Evolutionary conservation across 176 grass and related monocot genomes (phyloP).

Genomic region (Carex myosuroides): DNA sequence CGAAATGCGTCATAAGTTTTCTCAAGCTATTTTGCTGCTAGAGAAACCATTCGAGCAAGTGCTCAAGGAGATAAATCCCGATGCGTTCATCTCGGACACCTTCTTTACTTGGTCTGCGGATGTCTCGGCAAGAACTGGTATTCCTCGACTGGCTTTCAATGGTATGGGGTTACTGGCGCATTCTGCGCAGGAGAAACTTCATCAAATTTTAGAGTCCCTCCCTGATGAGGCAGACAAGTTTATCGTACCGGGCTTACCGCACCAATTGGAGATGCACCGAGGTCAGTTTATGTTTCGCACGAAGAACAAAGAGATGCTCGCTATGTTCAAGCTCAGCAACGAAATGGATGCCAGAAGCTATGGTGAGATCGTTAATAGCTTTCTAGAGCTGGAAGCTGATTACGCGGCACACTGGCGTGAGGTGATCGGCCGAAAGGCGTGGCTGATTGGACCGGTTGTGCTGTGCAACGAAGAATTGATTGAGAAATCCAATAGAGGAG

Average conservation of each 20-base stretch:
- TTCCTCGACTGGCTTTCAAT: constrained; percentile 40
- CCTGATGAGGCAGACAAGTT: neutral
- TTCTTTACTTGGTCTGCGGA: constrained; percentile 39
- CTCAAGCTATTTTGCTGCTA: neutral
- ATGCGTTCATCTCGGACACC: constrained; percentile 35
- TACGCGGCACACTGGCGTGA: constrained; percentile 28
- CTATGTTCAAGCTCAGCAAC: neutral
- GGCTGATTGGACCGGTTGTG: constrained; percentile 48
- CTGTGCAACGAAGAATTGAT: constrained; percentile 22
- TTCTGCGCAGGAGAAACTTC: neutral
- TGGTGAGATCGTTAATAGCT: constrained; percentile 50
- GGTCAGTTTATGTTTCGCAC: constrained; percentile 10
- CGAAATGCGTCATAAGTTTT: constrained; percentile 17
- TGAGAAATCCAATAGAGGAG: constrained; percentile 19
- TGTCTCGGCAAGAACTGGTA: constrained; percentile 21
- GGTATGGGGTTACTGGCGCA: constrained; percentile 37
- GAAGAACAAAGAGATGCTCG: neutral
- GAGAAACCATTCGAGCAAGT: constrained; percentile 34
- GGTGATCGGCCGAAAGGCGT: constrained; percentile 5
- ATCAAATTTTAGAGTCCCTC: constrained; percentile 9
- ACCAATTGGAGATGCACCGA: constrained; percentile 31
- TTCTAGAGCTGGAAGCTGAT: constrained; percentile 46
- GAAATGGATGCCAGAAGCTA: constrained; percentile 20
- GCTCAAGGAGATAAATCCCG: constrained; percentile 18
- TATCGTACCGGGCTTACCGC: constrained; percentile 34